phyloP scores from a whole-genome alignment of 768 basidiomycete species.

The Pisolithus orientalis region DNA sequence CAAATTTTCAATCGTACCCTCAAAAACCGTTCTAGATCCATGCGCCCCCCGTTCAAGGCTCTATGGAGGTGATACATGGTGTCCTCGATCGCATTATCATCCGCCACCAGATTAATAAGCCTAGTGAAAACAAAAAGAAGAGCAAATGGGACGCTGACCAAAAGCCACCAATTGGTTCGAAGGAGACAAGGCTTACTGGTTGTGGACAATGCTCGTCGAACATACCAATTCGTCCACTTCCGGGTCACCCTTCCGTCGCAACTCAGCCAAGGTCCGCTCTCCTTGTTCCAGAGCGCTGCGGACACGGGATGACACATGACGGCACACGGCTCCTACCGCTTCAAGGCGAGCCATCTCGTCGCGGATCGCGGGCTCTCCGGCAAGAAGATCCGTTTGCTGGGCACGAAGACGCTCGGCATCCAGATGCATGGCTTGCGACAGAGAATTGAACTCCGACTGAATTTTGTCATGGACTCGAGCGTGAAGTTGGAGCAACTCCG shows the following conservation, averaged over 20 bases:
- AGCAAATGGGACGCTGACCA: constrained; percentile 12
- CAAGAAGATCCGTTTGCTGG: constrained; percentile 77
- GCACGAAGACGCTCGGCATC: constrained; percentile 74
- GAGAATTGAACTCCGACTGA: constrained; percentile 61
- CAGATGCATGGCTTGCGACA: constrained; percentile 54
- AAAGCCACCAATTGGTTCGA: background rate
- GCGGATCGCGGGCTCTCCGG: constrained; percentile 88
- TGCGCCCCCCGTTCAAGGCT: constrained; percentile 83
- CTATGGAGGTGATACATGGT: constrained; percentile 95
- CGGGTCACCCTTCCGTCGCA: constrained; percentile 81
- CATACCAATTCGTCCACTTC: constrained; percentile 97
- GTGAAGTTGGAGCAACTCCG: constrained; percentile 80
- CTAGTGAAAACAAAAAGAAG: constrained; percentile 35
- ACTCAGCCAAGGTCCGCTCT: constrained; percentile 68
- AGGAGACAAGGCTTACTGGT: constrained; percentile 56
- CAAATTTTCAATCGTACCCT: constrained; percentile 49
- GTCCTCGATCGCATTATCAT: constrained; percentile 97
- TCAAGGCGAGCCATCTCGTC: constrained; percentile 95
- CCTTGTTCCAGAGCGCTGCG: constrained; percentile 56
- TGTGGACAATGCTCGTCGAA: constrained; percentile 91
- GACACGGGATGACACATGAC: constrained; percentile 64
- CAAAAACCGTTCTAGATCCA: constrained; percentile 92
- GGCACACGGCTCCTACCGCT: constrained; percentile 90
- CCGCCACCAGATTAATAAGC: constrained; percentile 94
- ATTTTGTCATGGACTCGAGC: constrained; percentile 72